phyloP scores from a whole-genome alignment of 371 early-diverging fungal genomes.

The Mucor circinelloides region DNA sequence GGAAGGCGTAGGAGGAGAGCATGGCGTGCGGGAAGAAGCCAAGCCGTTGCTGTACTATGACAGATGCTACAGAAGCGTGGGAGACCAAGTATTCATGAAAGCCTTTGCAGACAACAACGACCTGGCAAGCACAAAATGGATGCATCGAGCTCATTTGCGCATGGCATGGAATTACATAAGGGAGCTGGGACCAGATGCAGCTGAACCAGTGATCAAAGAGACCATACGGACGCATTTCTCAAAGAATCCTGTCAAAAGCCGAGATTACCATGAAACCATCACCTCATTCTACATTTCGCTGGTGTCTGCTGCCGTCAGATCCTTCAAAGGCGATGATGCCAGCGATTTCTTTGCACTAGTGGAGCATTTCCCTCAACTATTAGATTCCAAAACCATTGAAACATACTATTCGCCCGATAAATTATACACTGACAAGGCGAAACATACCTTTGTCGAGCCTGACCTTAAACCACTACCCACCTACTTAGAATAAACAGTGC shows the following conservation, averaged over 20 bases:
- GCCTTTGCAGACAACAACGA: conserved; percentile 44
- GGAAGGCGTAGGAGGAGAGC: conserved; percentile 56
- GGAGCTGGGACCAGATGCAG: conserved; percentile 42
- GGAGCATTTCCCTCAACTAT: conserved; percentile 46
- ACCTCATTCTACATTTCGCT: conserved; percentile 57
- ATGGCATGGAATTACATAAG: conserved; percentile 69
- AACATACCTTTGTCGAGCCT: conserved; percentile 40
- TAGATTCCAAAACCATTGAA: conserved; percentile 45
- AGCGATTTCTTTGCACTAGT: conserved; percentile 61
- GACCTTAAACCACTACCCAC: conserved; percentile 48
- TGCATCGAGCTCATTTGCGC: conserved; percentile 62
- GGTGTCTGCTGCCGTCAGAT: conserved; percentile 44
- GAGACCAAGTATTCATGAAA: conserved; percentile 61
- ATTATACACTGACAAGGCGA: conserved; percentile 46
- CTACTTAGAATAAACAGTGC: neutral
- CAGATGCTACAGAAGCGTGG: conserved; percentile 63
- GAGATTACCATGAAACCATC: conserved; percentile 62
- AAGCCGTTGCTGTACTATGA: conserved; percentile 69
- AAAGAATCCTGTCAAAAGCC: conserved; percentile 35
- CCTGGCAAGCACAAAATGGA: conserved; percentile 54
- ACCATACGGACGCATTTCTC: conserved; percentile 47
- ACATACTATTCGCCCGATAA: conserved; percentile 49
- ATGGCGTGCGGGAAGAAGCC: conserved; percentile 44
- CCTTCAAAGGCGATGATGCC: conserved; percentile 21
- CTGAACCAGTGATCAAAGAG: conserved; percentile 49